phyloP scores from a whole-genome alignment of 345 rosid species.

The Melaleuca quinquenervia region DNA sequence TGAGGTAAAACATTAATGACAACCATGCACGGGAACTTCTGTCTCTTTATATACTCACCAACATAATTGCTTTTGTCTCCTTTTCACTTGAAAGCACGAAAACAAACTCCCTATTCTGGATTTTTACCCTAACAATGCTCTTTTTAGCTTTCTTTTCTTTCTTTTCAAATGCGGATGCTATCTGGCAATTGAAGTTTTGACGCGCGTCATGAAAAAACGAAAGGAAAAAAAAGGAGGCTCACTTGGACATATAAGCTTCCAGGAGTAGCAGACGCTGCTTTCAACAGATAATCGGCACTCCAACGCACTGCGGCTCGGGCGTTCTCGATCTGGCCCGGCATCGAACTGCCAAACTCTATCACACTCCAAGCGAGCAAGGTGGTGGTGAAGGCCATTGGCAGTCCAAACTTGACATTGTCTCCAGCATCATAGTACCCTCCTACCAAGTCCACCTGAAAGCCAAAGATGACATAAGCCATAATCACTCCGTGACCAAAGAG shows the following conservation, averaged over 20 bases:
- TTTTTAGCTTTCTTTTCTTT: background rate
- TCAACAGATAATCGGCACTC: constrained; percentile 59
- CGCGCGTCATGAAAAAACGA: background rate
- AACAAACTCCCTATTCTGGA: background rate
- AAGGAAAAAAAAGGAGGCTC: background rate
- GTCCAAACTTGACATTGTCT: constrained; percentile 68
- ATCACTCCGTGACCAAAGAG: background rate
- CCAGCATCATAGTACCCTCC: constrained; percentile 88
- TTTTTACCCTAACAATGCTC: background rate
- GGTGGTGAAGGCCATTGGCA: constrained; percentile 74
- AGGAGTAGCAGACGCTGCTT: constrained; percentile 51
- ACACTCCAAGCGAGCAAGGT: constrained; percentile 71
- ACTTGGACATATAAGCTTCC: constrained; percentile 55
- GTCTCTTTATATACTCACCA: background rate
- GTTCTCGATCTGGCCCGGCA: constrained; percentile 32
- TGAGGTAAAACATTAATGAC: background rate
- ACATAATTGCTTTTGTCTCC: background rate
- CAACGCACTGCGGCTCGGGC: constrained; percentile 60
- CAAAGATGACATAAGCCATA: background rate
- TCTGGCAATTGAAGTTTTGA: background rate
- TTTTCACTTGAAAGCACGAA: background rate
- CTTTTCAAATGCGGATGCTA: background rate
- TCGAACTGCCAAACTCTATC: constrained; percentile 54
- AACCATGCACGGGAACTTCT: background rate
- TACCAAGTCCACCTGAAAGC: constrained; percentile 44